Evolutionary conservation across 495 filamentous ascomycete genomes (phyloP).

Genomic region (Lophiostoma macrostomum): DNA sequence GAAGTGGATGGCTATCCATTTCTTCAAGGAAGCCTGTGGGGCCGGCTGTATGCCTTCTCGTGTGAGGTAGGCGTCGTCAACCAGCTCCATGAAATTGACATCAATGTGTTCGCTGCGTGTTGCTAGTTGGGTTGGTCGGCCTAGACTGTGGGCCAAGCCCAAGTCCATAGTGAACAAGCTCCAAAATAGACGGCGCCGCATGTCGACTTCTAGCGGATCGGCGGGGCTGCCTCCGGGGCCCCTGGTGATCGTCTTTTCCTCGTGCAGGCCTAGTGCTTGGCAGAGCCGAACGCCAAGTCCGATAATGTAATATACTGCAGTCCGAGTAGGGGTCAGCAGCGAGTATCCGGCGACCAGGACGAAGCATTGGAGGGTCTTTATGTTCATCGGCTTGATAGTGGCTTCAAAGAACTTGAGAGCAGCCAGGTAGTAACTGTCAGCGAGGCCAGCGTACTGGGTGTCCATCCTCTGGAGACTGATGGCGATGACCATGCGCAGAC

Average conservation of each 20-base stretch:
- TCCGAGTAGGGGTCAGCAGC: constrained; percentile 81
- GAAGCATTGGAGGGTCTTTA: constrained; percentile 86
- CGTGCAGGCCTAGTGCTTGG: constrained; percentile 78
- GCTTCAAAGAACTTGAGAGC: constrained; percentile 77
- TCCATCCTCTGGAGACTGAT: constrained; percentile 89
- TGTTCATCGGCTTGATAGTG: constrained; percentile 73
- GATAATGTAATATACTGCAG: constrained; percentile 86
- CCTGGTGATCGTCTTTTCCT: constrained; percentile 73
- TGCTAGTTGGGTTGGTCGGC: constrained; percentile 77
- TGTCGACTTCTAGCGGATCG: constrained; percentile 73
- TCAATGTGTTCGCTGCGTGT: constrained; percentile 75
- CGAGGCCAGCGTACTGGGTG: constrained; percentile 73
- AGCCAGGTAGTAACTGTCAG: constrained; percentile 87
- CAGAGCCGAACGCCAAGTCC: constrained; percentile 80
- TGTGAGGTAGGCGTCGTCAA: constrained; percentile 77
- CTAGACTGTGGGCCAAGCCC: constrained; percentile 80
- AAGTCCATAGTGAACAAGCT: constrained; percentile 79
- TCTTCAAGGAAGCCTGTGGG: constrained; percentile 64
- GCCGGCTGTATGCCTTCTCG: constrained; percentile 69
- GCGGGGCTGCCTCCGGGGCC: constrained; percentile 36
- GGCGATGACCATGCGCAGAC: constrained; percentile 82
- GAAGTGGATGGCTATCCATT: constrained; percentile 85
- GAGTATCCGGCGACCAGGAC: constrained; percentile 88
- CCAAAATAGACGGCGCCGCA: constrained; percentile 85
- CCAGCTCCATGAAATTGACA: constrained; percentile 73